These are phyloP conservation scores for Corynespora cassiicola DNA, from an alignment of 2,329 filamentous ascomycete genomes.

Conservation along the genomic window DNA sequence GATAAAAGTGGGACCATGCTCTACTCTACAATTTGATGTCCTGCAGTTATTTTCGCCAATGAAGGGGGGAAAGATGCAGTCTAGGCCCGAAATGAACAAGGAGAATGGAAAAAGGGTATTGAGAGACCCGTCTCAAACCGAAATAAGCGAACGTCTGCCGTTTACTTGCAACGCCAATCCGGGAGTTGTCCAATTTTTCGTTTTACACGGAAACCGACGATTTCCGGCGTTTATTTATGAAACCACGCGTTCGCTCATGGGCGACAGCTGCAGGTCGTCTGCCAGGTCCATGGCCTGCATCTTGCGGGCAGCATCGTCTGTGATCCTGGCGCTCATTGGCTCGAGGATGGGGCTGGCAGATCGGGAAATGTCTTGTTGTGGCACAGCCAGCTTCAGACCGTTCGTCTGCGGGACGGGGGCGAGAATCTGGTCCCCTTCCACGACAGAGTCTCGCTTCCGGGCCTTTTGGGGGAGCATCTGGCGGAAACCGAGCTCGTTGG, in stretches of 20 bases:
- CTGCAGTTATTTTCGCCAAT: too few relatives aligned
- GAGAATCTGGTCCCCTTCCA: slow-evolving; percentile 32
- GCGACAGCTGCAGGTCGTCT: slow-evolving; percentile 36
- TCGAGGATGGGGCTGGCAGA: slow-evolving; percentile 41
- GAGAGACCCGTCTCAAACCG: too few relatives aligned
- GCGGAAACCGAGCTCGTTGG: slow-evolving; percentile 51
- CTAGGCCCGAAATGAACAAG: too few relatives aligned
- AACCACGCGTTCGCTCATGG: slow-evolving; percentile 40
- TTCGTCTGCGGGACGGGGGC: slow-evolving; percentile 23
- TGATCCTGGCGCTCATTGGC: slow-evolving; percentile 42
- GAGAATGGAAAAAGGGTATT: too few relatives aligned
- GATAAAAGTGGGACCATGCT: too few relatives aligned
- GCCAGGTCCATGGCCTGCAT: slow-evolving; percentile 26
- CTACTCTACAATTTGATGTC: too few relatives aligned
- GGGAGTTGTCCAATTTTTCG: background rate
- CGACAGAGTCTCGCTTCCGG: slow-evolving; percentile 42
- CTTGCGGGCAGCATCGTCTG: slow-evolving; percentile 25
- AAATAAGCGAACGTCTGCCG: too few relatives aligned
- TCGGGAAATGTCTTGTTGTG: slow-evolving; percentile 36
- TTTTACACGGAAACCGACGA: too few relatives aligned
- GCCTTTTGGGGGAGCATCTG: slow-evolving; percentile 53
- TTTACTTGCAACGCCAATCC: slow-evolving; percentile 1
- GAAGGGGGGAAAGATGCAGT: too few relatives aligned
- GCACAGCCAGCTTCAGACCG: slow-evolving; percentile 35
- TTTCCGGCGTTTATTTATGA: slow-evolving; percentile 2